Percentiles rank a stretch among this genome's conserved stretches.
Evolutionary conservation across 1,139 yeast genomes (phyloP).

Genomic region (Blastobotrys capitulatus): DNA sequence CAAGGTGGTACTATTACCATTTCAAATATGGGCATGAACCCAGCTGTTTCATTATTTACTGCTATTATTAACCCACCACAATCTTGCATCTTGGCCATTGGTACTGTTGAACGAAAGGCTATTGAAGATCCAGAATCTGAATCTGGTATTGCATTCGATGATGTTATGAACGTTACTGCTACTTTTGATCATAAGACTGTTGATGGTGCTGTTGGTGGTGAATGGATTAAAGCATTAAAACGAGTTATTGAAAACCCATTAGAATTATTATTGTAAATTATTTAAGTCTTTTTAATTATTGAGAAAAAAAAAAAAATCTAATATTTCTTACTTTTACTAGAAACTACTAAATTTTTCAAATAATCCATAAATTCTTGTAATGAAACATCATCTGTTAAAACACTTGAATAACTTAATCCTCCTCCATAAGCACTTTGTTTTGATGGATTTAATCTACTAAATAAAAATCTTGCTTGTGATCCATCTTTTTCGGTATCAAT

Average conservation of each 20-base stretch:
- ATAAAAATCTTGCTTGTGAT: slow-evolving; percentile 69
- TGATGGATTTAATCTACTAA: slow-evolving; percentile 71
- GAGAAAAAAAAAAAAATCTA: neutral
- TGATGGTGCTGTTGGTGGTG: slow-evolving; percentile 98
- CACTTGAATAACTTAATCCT: slow-evolving; percentile 23
- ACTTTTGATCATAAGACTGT: slow-evolving; percentile 96
- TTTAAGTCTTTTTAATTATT: neutral
- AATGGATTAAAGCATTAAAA: slow-evolving; percentile 90
- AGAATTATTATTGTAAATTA: slow-evolving; percentile 68
- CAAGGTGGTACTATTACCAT: slow-evolving; percentile 99
- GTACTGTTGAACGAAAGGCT: slow-evolving; percentile 89
- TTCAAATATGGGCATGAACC: slow-evolving; percentile 98
- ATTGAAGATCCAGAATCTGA: slow-evolving; percentile 89
- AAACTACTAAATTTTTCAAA: slow-evolving; percentile 33
- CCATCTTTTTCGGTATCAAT: slow-evolving; percentile 75
- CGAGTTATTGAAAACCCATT: slow-evolving; percentile 91
- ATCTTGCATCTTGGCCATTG: slow-evolving; percentile 87
- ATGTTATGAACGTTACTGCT: slow-evolving; percentile 86
- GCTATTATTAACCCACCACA: slow-evolving; percentile 99
- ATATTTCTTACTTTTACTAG: slow-evolving; percentile 1
- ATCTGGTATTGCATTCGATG: slow-evolving; percentile 88
- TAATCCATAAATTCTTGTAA: slow-evolving; percentile 63
- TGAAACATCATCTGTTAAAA: slow-evolving; percentile 66
- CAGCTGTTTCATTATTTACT: slow-evolving; percentile 85
- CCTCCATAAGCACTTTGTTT: slow-evolving; percentile 36